phyloP scores from a whole-genome alignment of 805 yeast genomes.

The Cyberlindnera saturnus region DNA sequence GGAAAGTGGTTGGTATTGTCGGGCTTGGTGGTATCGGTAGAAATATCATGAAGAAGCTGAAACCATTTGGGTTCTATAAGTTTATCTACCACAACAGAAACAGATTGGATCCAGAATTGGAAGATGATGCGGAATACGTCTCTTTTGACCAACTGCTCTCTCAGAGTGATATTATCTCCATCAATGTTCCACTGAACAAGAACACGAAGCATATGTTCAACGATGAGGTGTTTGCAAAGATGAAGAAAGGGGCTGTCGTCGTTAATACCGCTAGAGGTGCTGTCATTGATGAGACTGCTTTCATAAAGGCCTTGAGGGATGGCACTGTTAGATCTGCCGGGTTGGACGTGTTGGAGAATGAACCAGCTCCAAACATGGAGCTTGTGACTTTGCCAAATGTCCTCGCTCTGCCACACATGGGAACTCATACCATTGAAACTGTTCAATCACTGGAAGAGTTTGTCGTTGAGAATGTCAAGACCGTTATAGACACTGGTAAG shows the following conservation, averaged over 20 bases:
- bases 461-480: constrained; percentile 61
- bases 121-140: constrained; percentile 65
- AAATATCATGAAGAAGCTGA: constrained; percentile 63
- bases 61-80: constrained; percentile 70
- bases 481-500: constrained; percentile 57
- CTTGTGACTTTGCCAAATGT: constrained; percentile 58
- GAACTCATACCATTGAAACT: constrained; percentile 74
- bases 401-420: constrained; percentile 84
- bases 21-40: constrained; percentile 93
- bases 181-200: constrained; percentile 72
- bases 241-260: constrained; percentile 71
- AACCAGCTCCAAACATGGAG: constrained; percentile 66
- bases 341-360: constrained; percentile 69
- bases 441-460: constrained; percentile 74
- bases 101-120: constrained; percentile 52
- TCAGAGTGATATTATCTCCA: constrained; percentile 61
- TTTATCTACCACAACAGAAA: constrained; percentile 69
- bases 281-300: constrained; percentile 59
- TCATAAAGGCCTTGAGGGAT: constrained; percentile 47
- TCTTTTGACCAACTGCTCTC: constrained; percentile 60
- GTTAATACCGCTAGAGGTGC: constrained; percentile 91
- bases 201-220: constrained; percentile 67
- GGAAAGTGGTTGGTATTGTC: constrained; percentile 69
- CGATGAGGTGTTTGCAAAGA: constrained; percentile 50
- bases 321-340: constrained; percentile 72